phyloP scores from a whole-genome alignment of 345 rosid species.

The Brassica juncea region DNA sequence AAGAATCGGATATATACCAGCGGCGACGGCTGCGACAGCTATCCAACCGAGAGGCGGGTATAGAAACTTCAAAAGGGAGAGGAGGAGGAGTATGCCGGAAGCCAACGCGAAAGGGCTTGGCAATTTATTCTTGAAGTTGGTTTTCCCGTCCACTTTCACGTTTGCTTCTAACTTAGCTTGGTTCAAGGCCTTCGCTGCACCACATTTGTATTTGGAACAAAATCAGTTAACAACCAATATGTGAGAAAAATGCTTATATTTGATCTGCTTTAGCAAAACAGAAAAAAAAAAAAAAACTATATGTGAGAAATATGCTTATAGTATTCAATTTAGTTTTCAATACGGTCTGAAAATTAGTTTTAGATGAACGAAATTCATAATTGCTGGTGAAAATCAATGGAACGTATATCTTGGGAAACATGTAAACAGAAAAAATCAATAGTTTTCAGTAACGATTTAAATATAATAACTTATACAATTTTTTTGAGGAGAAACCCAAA shows the following conservation, averaged over 20 bases:
- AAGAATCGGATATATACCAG: slow-evolving; percentile 63
- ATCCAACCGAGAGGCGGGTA: slow-evolving; percentile 69
- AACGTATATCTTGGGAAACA: not conserved
- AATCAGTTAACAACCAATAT: not conserved
- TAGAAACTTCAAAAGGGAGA: slow-evolving; percentile 57
- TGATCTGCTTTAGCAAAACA: no score
- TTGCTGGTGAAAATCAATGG: not conserved
- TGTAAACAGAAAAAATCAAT: not conserved
- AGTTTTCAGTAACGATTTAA: slow-evolving; percentile 5
- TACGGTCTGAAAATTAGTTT: not conserved
- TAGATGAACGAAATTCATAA: not conserved
- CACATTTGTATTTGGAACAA: not conserved
- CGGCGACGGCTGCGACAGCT: slow-evolving; percentile 65
- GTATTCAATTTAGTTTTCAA: not conserved
- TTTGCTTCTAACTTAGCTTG: slow-evolving; percentile 87
- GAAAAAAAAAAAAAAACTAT: no score
- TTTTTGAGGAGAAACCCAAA: not conserved
- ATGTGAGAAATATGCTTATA: no score
- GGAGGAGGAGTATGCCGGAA: slow-evolving; percentile 56
- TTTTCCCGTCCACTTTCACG: slow-evolving; percentile 55
- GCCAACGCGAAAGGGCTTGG: slow-evolving; percentile 75
- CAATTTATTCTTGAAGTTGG: slow-evolving; percentile 63
- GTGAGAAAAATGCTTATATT: not conserved
- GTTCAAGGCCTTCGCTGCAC: slow-evolving; percentile 78
- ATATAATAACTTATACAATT: not conserved